phyloP scores from a whole-genome alignment of 805 yeast genomes.

The Citeromyces matritensis region DNA sequence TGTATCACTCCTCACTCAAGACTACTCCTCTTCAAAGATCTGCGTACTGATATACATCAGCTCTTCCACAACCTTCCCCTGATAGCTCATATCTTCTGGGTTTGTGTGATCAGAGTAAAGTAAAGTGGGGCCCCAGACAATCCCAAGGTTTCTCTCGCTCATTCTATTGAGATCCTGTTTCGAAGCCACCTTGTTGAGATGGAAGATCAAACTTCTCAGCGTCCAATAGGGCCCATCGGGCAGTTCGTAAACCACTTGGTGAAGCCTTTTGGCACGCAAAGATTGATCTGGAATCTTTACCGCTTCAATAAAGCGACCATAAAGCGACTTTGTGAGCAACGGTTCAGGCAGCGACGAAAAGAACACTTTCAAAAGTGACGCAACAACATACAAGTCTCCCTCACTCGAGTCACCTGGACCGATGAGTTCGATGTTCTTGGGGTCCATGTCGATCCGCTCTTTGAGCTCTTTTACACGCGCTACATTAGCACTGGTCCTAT shows the following conservation, averaged over 20 bases:
- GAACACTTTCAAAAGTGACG: constrained; percentile 71
- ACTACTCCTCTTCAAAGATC: constrained; percentile 26
- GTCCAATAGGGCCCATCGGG: constrained; percentile 96
- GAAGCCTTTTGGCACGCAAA: constrained; percentile 38
- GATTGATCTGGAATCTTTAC: constrained; percentile 47
- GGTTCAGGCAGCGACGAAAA: constrained; percentile 84
- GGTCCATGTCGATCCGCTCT: constrained; percentile 61
- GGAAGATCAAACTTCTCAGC: constrained; percentile 71
- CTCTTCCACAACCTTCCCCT: constrained; percentile 71
- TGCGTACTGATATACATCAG: constrained; percentile 73
- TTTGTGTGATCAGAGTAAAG: constrained; percentile 52
- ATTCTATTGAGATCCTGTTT: constrained; percentile 58
- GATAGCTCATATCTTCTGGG: constrained; percentile 60
- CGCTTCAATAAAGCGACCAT: constrained; percentile 50
- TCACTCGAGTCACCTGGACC: constrained; percentile 37
- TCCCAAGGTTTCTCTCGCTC: constrained; percentile 69
- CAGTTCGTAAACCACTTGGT: constrained; percentile 73
- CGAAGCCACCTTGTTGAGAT: constrained; percentile 50
- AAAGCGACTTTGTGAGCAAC: constrained; percentile 49
- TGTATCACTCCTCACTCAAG: too few relatives aligned
- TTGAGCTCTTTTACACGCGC: constrained; percentile 59
- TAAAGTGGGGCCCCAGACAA: constrained; percentile 91
- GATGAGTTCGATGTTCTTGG: constrained; percentile 37
- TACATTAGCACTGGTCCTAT: constrained; percentile 72
- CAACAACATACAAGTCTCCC: constrained; percentile 78